Conservation (phyloP, 148 eudicot genomes). For the Pharnaceum exiguum region DNA sequence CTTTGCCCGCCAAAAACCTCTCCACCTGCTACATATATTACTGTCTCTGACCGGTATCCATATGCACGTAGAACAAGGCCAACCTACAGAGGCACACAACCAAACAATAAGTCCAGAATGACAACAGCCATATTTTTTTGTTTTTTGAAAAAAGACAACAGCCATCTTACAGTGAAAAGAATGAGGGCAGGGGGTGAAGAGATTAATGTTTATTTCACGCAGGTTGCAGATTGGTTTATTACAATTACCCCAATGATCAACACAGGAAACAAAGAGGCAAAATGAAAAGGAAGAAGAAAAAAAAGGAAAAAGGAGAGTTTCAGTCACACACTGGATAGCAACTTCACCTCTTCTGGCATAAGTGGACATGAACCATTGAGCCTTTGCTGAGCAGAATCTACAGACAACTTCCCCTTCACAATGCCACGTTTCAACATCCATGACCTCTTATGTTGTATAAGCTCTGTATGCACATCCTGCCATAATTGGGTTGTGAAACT, state of each 20-base stretch:
- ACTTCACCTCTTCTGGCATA: constrained; percentile 82
- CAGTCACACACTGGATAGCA: not conserved
- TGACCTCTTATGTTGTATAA: constrained; percentile 82
- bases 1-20: constrained; percentile 95
- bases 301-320: no score
- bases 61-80: constrained; percentile 87
- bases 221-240: no score
- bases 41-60: constrained; percentile 79
- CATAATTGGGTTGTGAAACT: not conserved
- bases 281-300: no score
- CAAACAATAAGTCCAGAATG: not conserved
- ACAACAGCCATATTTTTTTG: not conserved
- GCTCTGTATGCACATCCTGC: constrained; percentile 91
- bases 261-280: no score
- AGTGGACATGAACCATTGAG: constrained; percentile 83
- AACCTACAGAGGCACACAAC: constrained; percentile 36
- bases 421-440: constrained; percentile 96
- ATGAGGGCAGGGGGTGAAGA: no score
- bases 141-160: not conserved
- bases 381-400: constrained; percentile 68
- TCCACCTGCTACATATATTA: constrained; percentile 83
- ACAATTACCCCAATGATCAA: no score
- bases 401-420: constrained; percentile 72
- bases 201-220: no score
- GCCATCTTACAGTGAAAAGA: no score